A percentile compares a stretch with the other conserved stretches of the same genome.
These are phyloP conservation scores for Oryza longistaminata DNA, from an alignment of 176 grass and related monocot species.

Conservation along the genomic window DNA sequence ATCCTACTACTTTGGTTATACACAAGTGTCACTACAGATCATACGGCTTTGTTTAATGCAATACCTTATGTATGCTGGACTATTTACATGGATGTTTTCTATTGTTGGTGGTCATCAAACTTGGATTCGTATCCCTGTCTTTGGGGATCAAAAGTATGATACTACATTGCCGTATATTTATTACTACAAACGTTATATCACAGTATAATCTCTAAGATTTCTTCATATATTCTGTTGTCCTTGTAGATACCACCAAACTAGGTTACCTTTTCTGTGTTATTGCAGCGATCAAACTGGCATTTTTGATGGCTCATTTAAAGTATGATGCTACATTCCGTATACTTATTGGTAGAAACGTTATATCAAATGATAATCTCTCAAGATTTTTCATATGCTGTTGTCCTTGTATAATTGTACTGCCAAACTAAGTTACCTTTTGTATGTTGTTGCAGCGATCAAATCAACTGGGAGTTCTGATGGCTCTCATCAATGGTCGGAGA, in stretches of 20 bases:
- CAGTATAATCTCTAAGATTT: constrained; percentile 14
- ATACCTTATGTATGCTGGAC: not conserved
- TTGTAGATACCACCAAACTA: constrained; percentile 15
- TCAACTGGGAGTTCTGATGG: too few species aligned
- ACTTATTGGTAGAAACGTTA: too few species aligned
- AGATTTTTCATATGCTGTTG: too few species aligned
- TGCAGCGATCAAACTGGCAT: not conserved
- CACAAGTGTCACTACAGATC: constrained; percentile 31
- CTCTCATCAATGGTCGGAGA: not conserved
- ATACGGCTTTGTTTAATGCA: not conserved
- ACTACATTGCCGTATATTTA: constrained; percentile 21
- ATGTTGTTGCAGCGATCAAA: too few species aligned
- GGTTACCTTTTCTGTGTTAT: not conserved
- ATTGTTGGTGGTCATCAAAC: constrained; percentile 21
- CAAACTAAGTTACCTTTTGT: too few species aligned
- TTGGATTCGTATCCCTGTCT: constrained; percentile 36
- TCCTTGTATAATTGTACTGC: too few species aligned
- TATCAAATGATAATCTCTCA: too few species aligned
- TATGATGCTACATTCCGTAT: too few species aligned
- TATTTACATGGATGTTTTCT: not conserved
- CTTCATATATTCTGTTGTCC: not conserved
- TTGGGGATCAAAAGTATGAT: constrained; percentile 19
- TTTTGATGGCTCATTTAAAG: constrained; percentile 11
- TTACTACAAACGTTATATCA: not conserved
- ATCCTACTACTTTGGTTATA: constrained; percentile 39